Conservation (phyloP, 345 rosid species). For the Aegle marmelos region DNA sequence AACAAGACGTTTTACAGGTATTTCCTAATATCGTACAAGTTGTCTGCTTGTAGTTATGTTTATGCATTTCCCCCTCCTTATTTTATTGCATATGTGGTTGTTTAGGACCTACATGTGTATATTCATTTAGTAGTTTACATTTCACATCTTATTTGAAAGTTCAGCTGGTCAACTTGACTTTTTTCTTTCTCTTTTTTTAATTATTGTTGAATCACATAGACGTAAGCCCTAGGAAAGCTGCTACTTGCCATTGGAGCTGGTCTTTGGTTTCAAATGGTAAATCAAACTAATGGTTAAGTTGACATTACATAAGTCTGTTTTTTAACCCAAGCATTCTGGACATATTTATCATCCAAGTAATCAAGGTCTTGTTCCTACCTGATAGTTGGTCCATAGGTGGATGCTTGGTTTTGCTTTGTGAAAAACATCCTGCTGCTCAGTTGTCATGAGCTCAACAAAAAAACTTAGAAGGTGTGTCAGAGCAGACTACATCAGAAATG, state of each 20-base stretch:
- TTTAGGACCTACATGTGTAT: background rate
- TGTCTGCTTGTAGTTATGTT: background rate
- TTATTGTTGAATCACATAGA: too few species aligned
- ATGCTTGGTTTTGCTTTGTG: background rate
- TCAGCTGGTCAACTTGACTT: background rate
- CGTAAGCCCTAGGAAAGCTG: too few species aligned
- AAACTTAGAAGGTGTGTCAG: background rate
- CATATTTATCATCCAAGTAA: background rate
- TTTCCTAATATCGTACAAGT: slow-evolving; percentile 7
- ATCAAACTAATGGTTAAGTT: too few species aligned
- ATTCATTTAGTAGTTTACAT: background rate
- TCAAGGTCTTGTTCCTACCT: background rate
- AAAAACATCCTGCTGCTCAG: background rate
- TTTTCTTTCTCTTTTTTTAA: background rate
- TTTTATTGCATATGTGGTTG: background rate
- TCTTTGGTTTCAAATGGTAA: too few species aligned
- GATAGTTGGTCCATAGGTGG: background rate
- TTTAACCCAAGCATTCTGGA: background rate
- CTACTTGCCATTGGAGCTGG: too few species aligned
- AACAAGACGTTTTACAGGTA: slow-evolving; percentile 80
- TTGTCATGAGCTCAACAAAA: too few species aligned
- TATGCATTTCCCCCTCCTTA: background rate
- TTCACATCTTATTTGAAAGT: background rate
- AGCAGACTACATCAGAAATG: background rate
- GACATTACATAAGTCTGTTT: too few species aligned